Evolutionary conservation across 2,329 filamentous ascomycete genomes (phyloP), one percentile per base, ranked within the genome.

Genomic region (Calcarisporium arbuscula): DNA sequence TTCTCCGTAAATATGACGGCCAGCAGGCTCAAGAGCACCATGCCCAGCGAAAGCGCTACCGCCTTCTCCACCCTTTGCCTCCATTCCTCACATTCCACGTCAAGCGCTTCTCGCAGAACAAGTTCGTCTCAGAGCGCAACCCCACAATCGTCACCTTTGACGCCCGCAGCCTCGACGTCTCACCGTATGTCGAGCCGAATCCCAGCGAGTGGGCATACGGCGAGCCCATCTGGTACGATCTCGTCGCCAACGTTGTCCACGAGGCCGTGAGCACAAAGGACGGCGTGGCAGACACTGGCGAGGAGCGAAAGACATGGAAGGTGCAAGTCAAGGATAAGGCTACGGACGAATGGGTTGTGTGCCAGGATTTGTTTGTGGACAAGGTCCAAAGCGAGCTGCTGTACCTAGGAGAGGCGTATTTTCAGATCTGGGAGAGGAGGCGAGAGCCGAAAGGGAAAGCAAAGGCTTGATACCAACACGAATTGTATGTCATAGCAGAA

Each of bases 111-210:
- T 86, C 82, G 47, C 81, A 84, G 46, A 98, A 98, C 68, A 95
- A 95, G 58, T 98, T 98, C 54, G 85, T 98, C 15, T 77, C 83
- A 3, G 90, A 96, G 63, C 84, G 92, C 32, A 98, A 98, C 58
- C 92, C 90, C 1, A 98, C 92, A 8, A 98, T 98, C 52, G 92
- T 98, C 44, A 96, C 90, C 0, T 98, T 96, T 60, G 86, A 90
- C 44, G 82, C 86, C 5, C 74, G 82, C 41, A 53, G 82, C 27
- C 77, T 98, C 8, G 88, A 98, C 57, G 81, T 95, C 68, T 74
- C 80, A 5, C 88, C 89, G 0, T 96, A 92, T 51, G 87, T 95
- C 10, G 87, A 96, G 62, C 89, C 90, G 0, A 86, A 89, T 51
- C 84, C 86, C 0, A 62, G 70, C 5, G 56, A 82, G 23, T 78